Evolutionary conservation across 2,329 filamentous ascomycete species (phyloP).

Genomic region (Calonectria naviculata): DNA sequence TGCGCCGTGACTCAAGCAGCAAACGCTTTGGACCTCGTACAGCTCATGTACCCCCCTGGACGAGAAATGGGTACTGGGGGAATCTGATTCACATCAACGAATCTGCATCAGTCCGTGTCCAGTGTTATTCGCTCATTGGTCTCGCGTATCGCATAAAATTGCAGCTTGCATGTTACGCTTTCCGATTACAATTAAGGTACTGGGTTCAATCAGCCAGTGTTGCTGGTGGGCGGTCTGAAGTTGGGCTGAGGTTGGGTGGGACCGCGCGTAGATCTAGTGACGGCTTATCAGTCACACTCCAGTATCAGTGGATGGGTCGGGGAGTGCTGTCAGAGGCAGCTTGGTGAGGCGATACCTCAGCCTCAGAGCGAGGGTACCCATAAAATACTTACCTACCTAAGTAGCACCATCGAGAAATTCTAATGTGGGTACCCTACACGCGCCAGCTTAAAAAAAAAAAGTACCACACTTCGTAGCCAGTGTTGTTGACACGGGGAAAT

Average conservation of each 20-base stretch:
- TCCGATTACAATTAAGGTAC: background rate
- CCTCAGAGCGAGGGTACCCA: background rate
- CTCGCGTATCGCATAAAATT: background rate
- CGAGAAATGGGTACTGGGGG: background rate
- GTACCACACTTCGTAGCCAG: no score
- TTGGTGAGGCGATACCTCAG: background rate
- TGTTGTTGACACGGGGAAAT: no score
- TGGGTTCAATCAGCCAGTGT: background rate
- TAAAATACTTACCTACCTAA: no score
- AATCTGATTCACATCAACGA: background rate
- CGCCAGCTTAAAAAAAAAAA: no score
- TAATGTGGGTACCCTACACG: background rate
- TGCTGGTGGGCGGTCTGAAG: constrained; percentile 20
- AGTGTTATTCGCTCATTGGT: background rate
- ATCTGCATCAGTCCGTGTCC: background rate
- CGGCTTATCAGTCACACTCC: constrained; percentile 6
- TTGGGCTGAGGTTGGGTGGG: constrained; percentile 25
- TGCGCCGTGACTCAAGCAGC: constrained; percentile 1
- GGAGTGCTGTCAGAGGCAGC: background rate
- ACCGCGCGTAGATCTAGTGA: constrained; percentile 6
- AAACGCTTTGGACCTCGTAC: background rate
- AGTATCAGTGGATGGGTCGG: background rate
- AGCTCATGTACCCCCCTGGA: background rate
- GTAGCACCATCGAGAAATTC: background rate
- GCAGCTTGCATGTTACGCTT: background rate